Percentiles rank a stretch among this genome's conserved stretches.
These are phyloP conservation scores for Pichia thaimueangensis DNA, from an alignment of 805 yeast genomes.

Conservation along the genomic window DNA sequence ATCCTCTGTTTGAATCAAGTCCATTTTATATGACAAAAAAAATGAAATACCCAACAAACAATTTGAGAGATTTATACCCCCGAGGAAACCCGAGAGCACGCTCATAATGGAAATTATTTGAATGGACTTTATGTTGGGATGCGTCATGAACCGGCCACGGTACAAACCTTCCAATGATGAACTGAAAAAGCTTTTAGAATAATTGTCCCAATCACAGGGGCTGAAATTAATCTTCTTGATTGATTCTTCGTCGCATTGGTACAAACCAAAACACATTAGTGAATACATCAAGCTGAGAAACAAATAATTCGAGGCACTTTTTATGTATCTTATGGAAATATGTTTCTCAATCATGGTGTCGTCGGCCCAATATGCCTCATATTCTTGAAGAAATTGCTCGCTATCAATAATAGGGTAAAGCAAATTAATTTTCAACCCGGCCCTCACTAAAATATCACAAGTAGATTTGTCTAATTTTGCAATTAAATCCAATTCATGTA, in stretches of 20 bases:
- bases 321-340: constrained; percentile 21
- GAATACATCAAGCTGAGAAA: constrained; percentile 29
- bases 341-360: constrained; percentile 20
- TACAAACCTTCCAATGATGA: constrained; percentile 29
- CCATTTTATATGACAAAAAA: constrained; percentile 22
- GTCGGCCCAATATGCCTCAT: constrained; percentile 34
- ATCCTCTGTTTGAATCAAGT: constrained; percentile 18
- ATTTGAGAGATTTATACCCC: constrained; percentile 27
- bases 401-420: constrained; percentile 48
- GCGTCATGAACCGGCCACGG: constrained; percentile 30
- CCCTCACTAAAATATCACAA: constrained; percentile 20
- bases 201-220: constrained; percentile 23
- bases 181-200: constrained; percentile 26
- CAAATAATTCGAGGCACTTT: constrained; percentile 23
- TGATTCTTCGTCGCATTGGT: constrained; percentile 22
- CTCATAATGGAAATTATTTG: constrained; percentile 26
- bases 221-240: constrained; percentile 19
- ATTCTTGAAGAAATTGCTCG: constrained; percentile 59
- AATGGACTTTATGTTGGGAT: constrained; percentile 22
- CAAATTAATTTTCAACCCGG: constrained; percentile 18
- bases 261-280: constrained; percentile 26
- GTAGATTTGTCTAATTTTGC: constrained; percentile 17
- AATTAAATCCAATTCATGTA: constrained; percentile 18
- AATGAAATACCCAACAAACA: constrained; percentile 19
- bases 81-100: constrained; percentile 24